A percentile compares a stretch with the other conserved stretches of the same genome.
Evolutionary conservation across 345 rosid genomes (phyloP).

Genomic region (Rhizophora mangle): DNA sequence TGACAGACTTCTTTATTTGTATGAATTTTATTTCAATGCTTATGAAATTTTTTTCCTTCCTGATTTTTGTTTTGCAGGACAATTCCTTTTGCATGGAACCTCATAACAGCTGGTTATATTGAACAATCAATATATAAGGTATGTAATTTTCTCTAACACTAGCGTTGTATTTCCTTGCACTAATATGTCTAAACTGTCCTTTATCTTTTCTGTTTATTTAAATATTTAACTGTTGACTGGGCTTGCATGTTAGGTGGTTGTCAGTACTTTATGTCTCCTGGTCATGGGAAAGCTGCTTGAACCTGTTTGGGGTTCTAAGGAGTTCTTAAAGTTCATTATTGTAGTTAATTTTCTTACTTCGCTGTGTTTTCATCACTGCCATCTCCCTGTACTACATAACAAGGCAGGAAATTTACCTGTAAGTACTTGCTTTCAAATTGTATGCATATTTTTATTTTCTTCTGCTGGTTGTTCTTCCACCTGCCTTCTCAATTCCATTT

Average conservation of each 20-base stretch:
- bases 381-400: constrained; percentile 81
- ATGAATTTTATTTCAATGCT: background rate
- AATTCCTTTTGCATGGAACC: constrained; percentile 97
- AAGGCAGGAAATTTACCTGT: constrained; percentile 85
- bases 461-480: background rate
- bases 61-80: constrained; percentile 49
- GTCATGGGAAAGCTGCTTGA: constrained; percentile 90
- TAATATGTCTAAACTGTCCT: constrained; percentile 3
- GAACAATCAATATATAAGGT: constrained; percentile 84
- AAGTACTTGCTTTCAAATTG: constrained; percentile 28
- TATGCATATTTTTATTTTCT: constrained; percentile 3
- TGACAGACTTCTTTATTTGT: background rate
- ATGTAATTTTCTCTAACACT: constrained; percentile 21
- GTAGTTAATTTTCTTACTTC: constrained; percentile 76
- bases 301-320: constrained; percentile 95
- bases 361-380: constrained; percentile 75
- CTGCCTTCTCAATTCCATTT: background rate
- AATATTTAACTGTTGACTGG: constrained; percentile 14
- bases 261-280: constrained; percentile 73
- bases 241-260: constrained; percentile 46
- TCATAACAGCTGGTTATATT: constrained; percentile 80
- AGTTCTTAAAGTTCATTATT: constrained; percentile 89
- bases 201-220: background rate
- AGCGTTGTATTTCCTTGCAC: background rate
- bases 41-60: background rate